Evolutionary conservation across 2,329 filamentous ascomycete genomes (phyloP).

Genomic region (Beauveria sp.): DNA sequence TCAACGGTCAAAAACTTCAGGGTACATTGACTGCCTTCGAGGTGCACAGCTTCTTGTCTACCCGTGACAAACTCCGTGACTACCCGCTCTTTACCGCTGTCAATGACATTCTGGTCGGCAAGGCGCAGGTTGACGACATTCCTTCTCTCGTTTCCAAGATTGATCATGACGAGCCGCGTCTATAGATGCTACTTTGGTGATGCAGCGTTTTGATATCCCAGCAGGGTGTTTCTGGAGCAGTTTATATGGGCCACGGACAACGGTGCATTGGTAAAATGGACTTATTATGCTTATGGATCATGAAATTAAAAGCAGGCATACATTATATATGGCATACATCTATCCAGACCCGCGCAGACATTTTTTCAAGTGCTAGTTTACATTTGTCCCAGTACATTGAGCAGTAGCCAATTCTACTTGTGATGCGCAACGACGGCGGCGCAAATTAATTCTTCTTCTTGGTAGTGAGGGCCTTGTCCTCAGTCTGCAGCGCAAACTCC

Average conservation of each 20-base stretch:
- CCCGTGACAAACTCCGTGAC: slow-evolving; percentile 66
- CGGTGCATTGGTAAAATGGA: neutral
- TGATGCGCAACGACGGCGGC: neutral
- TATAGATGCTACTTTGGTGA: neutral
- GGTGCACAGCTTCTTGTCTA: slow-evolving; percentile 81
- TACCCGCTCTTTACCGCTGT: slow-evolving; percentile 93
- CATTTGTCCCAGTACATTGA: neutral
- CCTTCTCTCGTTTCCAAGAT: slow-evolving; percentile 53
- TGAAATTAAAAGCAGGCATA: slow-evolving; percentile 3
- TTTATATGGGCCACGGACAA: neutral
- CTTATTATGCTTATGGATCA: neutral
- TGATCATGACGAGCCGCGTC: slow-evolving; percentile 7
- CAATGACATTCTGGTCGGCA: slow-evolving; percentile 68
- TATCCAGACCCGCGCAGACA: neutral
- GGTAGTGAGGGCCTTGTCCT: neutral
- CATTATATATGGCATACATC: slow-evolving; percentile 3
- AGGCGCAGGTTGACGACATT: slow-evolving; percentile 71
- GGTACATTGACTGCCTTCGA: slow-evolving; percentile 88
- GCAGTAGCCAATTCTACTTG: neutral
- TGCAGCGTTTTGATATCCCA: neutral
- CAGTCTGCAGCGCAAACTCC: slow-evolving; percentile 13
- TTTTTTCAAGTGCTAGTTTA: neutral
- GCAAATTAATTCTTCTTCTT: slow-evolving; percentile 6
- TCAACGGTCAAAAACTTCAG: slow-evolving; percentile 96
- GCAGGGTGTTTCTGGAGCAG: neutral